Evolutionary conservation across 139 green algal species (phyloP).

Genomic region (Trebouxia sp.): DNA sequence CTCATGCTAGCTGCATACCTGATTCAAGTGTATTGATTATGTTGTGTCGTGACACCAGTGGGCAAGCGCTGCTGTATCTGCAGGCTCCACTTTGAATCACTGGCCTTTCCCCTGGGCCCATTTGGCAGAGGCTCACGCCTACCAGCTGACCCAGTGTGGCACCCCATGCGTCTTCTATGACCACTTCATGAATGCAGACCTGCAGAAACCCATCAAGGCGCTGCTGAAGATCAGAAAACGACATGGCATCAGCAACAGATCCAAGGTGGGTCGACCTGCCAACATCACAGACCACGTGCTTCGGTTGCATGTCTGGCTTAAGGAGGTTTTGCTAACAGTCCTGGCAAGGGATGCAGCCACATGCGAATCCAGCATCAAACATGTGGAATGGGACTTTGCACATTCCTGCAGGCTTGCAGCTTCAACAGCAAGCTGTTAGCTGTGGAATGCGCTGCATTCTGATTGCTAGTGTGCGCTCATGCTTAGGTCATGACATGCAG

Average conservation of each 20-base stretch:
- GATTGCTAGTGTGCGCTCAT: too few species aligned
- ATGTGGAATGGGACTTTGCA: too few species aligned
- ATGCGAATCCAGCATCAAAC: too few species aligned
- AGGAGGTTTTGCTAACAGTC: too few species aligned
- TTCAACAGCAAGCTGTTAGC: too few species aligned
- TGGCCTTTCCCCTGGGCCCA: constrained; percentile 80
- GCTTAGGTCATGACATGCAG: too few species aligned
- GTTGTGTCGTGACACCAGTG: too few species aligned
- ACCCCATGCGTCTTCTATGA: constrained; percentile 92
- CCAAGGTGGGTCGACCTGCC: constrained; percentile 35
- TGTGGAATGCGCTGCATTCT: too few species aligned
- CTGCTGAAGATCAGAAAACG: constrained; percentile 76
- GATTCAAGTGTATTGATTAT: background rate
- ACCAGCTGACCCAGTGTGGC: constrained; percentile 93
- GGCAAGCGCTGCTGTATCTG: background rate
- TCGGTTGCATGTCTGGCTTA: too few species aligned
- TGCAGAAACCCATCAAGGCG: constrained; percentile 69
- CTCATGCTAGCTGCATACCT: background rate
- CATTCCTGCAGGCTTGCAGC: too few species aligned
- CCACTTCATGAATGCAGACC: constrained; percentile 66
- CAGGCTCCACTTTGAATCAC: constrained; percentile 79
- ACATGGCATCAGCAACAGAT: constrained; percentile 73
- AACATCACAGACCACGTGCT: too few species aligned
- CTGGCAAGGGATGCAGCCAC: too few species aligned
- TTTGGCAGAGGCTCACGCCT: constrained; percentile 86